These are phyloP conservation scores for Cordyceps farinosa DNA, from an alignment of 2,329 filamentous ascomycete genomes.

Conservation along the genomic window DNA sequence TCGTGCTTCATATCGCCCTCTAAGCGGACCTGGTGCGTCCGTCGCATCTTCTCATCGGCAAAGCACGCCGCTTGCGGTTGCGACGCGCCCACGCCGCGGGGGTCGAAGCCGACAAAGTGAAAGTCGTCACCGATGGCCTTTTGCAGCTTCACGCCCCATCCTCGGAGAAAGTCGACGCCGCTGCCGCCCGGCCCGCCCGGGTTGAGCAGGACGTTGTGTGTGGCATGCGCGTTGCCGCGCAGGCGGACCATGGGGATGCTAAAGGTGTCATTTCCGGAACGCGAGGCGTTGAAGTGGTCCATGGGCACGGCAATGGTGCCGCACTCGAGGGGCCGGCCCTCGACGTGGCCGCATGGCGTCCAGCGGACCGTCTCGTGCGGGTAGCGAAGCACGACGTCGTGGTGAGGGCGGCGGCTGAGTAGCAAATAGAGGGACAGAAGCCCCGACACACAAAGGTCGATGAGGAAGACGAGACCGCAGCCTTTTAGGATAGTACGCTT, in stretches of 20 bases:
- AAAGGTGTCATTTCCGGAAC: constrained; percentile 37
- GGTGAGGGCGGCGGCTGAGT: neutral
- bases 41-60: constrained; percentile 32
- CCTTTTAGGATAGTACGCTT: neutral
- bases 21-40: constrained; percentile 25
- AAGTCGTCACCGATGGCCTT: neutral
- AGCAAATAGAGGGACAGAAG: neutral
- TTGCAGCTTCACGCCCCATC: neutral
- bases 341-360: constrained; percentile 36
- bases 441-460: neutral
- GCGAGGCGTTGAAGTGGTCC: constrained; percentile 40
- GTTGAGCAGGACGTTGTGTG: constrained; percentile 43
- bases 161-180: neutral
- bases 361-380: constrained; percentile 37
- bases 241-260: constrained; percentile 43
- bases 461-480: neutral
- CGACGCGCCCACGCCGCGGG: constrained; percentile 39
- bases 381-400: constrained; percentile 21
- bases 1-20: constrained; percentile 29
- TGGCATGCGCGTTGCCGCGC: constrained; percentile 37
- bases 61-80: constrained; percentile 37
- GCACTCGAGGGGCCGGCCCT: constrained; percentile 38
- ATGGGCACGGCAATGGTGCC: constrained; percentile 42
- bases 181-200: constrained; percentile 41
- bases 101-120: constrained; percentile 43